Percentiles rank a stretch among this genome's conserved stretches.
These are phyloP conservation scores for Curvularia lunata DNA, from an alignment of 2,329 filamentous ascomycete genomes.

Conservation along the genomic window DNA sequence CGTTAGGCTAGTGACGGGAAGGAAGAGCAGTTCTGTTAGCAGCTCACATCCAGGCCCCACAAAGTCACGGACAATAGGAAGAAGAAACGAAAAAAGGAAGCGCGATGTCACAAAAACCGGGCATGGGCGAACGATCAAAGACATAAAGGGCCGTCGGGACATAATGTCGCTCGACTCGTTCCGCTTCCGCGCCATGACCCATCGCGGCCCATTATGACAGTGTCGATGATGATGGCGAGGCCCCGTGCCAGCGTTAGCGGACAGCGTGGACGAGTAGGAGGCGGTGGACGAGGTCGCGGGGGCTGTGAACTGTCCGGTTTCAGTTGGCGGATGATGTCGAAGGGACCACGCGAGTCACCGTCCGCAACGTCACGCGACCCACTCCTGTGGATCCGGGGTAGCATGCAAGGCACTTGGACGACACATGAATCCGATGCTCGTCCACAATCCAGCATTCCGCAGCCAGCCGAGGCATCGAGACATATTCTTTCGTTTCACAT, in stretches of 20 bases:
- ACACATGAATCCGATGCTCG: slow-evolving; percentile 2
- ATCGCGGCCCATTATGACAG: neutral
- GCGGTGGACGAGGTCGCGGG: slow-evolving; percentile 10
- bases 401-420: slow-evolving; percentile 16
- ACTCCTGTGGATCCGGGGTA: slow-evolving; percentile 13
- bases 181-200: slow-evolving; percentile 7
- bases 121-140: slow-evolving; percentile 10
- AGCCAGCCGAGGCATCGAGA: neutral
- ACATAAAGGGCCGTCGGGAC: slow-evolving; percentile 7
- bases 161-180: neutral
- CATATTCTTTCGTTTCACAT: neutral
- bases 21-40: slow-evolving; percentile 1
- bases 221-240: slow-evolving; percentile 13
- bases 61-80: neutral
- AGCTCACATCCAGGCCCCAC: slow-evolving; percentile 2
- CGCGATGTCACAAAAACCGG: slow-evolving; percentile 1
- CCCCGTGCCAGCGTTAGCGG: slow-evolving; percentile 17
- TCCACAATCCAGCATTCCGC: neutral
- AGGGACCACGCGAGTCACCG: slow-evolving; percentile 16
- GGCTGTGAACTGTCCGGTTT: slow-evolving; percentile 13
- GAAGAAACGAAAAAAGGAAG: neutral
- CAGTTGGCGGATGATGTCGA: slow-evolving; percentile 19
- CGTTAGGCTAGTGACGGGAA: neutral
- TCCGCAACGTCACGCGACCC: slow-evolving; percentile 20
- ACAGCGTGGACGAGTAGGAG: slow-evolving; percentile 15